Base-by-base conservation (phyloP, 441 rosid species). In the Pelargonium myrrhifolium region DNA sequence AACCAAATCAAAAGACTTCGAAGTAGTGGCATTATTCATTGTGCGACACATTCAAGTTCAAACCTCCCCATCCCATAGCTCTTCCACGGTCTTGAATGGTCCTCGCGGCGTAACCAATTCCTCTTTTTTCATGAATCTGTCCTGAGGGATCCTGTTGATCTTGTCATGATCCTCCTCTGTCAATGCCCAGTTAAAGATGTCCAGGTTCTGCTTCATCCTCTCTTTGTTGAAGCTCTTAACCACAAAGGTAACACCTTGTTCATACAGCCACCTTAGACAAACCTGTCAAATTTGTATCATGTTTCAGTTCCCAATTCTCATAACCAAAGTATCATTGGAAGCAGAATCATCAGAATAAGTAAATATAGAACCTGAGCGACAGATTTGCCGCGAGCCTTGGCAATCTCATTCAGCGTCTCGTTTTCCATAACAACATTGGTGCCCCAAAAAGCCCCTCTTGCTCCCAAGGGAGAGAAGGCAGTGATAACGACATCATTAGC, bases 51-150 rank as follows among this genome's bases (percentile, higher is more conserved):
- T 28, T 28, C 31, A 1, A 28, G 31, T 28, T 77, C 68, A 82
- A 20, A 80, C 65, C 77, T 86, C 90, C 0, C 82, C 85, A 1
- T 86, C 87, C 90, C 90, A 82, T 49, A 86, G 65, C 56, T 86
- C 86, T 0, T 58, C 69, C 0, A 69, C 21, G 9, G 85, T 61
- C 68, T 66, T 81, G 65, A 74, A 81, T 37, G 83, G 84, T 1
- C 87, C 87, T 28, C 65, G 47, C 3, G 61, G 5, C 11, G 81
- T 77, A 49, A 78, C 68, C 40, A 75, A 78, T 1, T 51, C 66
- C 37, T 71, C 67, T 8, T 75, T 83, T 0, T 2, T 37, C 9
- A 43, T 58, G 35, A 53, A 61, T 42, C 83, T 75, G 21, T 70
- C 59, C 66, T 81, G 86, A 15, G 86, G 72, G 17, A 85, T 80